Base-by-base conservation (phyloP, 208 protist species). In the Tritrichomonas musculus region DNA sequence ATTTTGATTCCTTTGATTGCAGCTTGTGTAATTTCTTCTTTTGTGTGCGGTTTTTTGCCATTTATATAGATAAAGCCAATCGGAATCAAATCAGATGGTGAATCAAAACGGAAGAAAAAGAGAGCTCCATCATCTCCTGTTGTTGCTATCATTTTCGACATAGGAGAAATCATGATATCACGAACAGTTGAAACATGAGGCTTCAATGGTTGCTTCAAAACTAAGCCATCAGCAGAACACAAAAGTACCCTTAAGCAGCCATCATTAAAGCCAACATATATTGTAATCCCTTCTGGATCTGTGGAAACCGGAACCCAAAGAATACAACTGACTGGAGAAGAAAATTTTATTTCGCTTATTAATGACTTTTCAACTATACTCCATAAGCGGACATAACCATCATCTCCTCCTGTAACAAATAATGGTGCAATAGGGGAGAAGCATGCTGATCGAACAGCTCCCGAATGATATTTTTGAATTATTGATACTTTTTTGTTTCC, bases 361-460 rank as follows among this genome's bases (percentile, higher is more conserved):
- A 93, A 97, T 50, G 17, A 95, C 50, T 96, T 96, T 3, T 94
- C 95, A 13, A 97, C 94, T 93, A 98, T 98, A 93, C 98, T 97
- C 92, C 97, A 95, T 82, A 98, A 93, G 47, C 97, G 96, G 66
- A 99, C 94, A 0, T 96, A 95, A 22, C 97, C 97, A 95, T 99
- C 98, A 27, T 96, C 95, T 33, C 98, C 98, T 49, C 96, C 97
- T 0, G 97, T 98, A 73, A 97, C 94, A n/a, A 96, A 95, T 41
- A 96, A 93, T 92, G 97, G 97, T 49, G 96, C 96, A 55, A 66
- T 93, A 8, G 97, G 97, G 8, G 96, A 98, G 11, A 96, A 92
- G 39, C 95, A 96, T 1, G 96, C 93, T 92, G 96, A 96, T 36
- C 94, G 96, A 73, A 99, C 96, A 22, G 95, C 92, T 0, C 97